These are phyloP conservation scores for Fusarium virguliforme DNA, from an alignment of 2,329 filamentous ascomycete genomes.

Conservation along the genomic window DNA sequence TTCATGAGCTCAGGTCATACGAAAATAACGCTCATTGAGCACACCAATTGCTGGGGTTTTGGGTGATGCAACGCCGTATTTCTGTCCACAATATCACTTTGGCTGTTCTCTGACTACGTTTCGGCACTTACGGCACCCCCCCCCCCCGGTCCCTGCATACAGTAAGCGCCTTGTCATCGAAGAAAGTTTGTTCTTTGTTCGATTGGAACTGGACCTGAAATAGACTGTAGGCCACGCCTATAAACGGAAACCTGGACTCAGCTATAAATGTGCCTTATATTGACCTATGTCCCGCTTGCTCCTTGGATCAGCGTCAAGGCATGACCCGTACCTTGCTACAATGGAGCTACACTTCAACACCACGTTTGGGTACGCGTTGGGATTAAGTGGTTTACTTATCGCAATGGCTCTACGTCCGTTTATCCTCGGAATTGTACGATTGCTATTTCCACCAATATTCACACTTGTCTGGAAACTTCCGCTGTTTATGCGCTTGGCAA, in stretches of 20 bases:
- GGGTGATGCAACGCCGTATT: background rate
- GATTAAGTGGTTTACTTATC: background rate
- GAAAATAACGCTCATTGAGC: background rate
- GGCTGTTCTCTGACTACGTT: background rate
- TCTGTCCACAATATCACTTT: background rate
- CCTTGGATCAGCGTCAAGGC: background rate
- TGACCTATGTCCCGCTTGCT: background rate
- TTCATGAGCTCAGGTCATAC: background rate
- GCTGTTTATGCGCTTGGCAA: background rate
- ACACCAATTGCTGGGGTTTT: background rate
- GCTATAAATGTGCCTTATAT: background rate
- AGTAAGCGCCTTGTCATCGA: background rate
- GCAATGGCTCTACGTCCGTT: background rate
- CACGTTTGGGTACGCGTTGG: background rate
- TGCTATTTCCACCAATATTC: background rate
- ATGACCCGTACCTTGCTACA: background rate
- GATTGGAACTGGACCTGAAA: background rate
- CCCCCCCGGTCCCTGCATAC: too few relatives aligned
- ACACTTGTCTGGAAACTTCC: background rate
- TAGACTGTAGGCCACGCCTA: background rate
- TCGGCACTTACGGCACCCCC: background rate
- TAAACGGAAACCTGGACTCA: background rate
- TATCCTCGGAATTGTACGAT: background rate
- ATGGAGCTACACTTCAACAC: background rate
- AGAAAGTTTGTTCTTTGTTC: background rate